A percentile compares a stretch with the other conserved stretches of the same genome.
Conservation (phyloP, 1,284 basidiomycete genomes). For the Acaromyces ingoldii region DNA sequence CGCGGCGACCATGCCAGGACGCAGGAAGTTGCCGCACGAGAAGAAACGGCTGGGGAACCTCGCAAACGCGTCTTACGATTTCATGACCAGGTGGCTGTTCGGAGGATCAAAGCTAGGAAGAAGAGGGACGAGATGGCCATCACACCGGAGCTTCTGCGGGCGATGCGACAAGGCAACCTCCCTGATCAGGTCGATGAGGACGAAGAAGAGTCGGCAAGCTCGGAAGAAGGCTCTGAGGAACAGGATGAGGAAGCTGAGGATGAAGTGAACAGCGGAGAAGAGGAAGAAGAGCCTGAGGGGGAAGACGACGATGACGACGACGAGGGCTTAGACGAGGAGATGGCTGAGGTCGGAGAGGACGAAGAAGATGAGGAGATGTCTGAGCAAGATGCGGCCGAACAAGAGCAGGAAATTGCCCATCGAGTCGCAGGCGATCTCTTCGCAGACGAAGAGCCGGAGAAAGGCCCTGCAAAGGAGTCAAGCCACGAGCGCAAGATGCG, state of each 20-base stretch:
- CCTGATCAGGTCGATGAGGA: constrained; percentile 16
- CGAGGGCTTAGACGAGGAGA: constrained; percentile 26
- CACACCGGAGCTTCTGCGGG: constrained; percentile 21
- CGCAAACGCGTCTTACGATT: constrained; percentile 63
- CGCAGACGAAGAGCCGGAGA: constrained; percentile 56
- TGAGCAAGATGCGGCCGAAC: background rate
- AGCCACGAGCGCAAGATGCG: constrained; percentile 57
- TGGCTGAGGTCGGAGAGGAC: constrained; percentile 41
- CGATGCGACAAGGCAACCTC: constrained; percentile 11
- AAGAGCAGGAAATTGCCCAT: constrained; percentile 53
- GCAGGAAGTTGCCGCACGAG: too few species aligned
- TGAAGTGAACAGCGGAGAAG: constrained; percentile 52
- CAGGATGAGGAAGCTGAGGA: constrained; percentile 24
- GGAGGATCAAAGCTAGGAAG: constrained; percentile 54
- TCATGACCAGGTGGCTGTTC: constrained; percentile 72
- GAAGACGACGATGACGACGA: constrained; percentile 33
- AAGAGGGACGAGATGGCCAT: constrained; percentile 25
- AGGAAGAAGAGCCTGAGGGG: constrained; percentile 48
- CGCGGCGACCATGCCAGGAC: too few species aligned
- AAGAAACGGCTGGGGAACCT: too few species aligned
- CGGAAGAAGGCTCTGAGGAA: constrained; percentile 15
- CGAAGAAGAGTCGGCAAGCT: constrained; percentile 11
- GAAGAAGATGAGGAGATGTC: constrained; percentile 16
- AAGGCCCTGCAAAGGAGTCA: constrained; percentile 51
- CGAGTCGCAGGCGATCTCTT: constrained; percentile 58